Evolutionary conservation across 2,329 filamentous ascomycete genomes (phyloP).

Genomic region (Fusarium succisae): DNA sequence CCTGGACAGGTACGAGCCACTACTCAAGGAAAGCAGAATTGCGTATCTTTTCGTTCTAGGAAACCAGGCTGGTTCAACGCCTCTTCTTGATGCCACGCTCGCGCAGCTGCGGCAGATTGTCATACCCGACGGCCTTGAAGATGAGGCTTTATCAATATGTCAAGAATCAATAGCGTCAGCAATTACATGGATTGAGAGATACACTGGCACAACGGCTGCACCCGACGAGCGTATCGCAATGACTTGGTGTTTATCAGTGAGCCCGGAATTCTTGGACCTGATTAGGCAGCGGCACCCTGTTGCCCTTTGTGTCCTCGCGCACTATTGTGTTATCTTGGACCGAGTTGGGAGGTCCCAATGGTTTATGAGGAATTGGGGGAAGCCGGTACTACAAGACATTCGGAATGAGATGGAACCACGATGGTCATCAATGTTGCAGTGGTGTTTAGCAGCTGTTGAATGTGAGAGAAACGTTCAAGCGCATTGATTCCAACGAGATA

Average conservation of each 20-base stretch:
- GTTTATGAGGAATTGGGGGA: conserved; percentile 30
- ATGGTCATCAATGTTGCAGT: conserved; percentile 12
- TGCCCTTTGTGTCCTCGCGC: conserved; percentile 19
- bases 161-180: background rate
- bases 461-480: background rate
- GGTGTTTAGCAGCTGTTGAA: conserved; percentile 22
- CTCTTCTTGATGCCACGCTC: conserved; percentile 1
- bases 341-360: conserved; percentile 9
- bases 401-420: background rate
- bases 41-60: background rate
- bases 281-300: conserved; percentile 20
- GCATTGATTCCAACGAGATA: background rate
- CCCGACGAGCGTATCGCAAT: conserved; percentile 18
- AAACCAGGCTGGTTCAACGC: background rate
- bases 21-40: conserved; percentile 7
- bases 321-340: conserved; percentile 30
- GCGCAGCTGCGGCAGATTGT: conserved; percentile 18
- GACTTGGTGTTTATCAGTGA: conserved; percentile 24
- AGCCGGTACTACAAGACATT: conserved; percentile 11
- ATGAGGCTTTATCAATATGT: background rate
- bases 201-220: background rate
- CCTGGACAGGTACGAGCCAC: conserved; percentile 36
- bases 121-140: conserved; percentile 7
- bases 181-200: conserved; percentile 2
- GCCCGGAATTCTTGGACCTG: conserved; percentile 26